These are phyloP conservation scores for Sugiyamaella floridensis DNA, from an alignment of 805 yeast species.

Conservation along the genomic window DNA sequence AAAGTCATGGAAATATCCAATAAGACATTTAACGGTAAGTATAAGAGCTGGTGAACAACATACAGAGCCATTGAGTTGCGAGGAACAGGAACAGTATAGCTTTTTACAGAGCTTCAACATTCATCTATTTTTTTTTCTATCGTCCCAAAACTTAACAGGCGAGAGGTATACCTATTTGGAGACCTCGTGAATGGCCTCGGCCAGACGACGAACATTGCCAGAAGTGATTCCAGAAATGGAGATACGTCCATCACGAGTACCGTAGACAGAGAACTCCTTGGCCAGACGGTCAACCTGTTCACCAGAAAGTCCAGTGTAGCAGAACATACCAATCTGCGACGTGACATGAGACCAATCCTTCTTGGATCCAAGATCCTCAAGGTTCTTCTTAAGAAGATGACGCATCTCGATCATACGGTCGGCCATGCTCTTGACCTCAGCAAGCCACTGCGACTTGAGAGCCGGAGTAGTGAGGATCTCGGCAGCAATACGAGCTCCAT, in stretches of 20 bases:
- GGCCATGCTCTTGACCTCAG: constrained; percentile 73
- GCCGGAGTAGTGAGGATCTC: constrained; percentile 55
- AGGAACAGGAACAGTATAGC: not conserved
- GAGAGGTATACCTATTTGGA: constrained; percentile 16
- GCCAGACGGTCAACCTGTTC: constrained; percentile 68
- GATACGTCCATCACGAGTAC: constrained; percentile 86
- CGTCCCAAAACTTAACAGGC: too few species aligned
- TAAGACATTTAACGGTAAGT: too few species aligned
- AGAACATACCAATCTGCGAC: constrained; percentile 94
- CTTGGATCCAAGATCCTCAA: constrained; percentile 48
- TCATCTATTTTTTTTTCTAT: not conserved
- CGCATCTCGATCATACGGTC: constrained; percentile 73
- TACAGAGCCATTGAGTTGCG: not conserved
- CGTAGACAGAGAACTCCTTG: constrained; percentile 67
- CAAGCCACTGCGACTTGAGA: constrained; percentile 67
- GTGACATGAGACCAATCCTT: constrained; percentile 81
- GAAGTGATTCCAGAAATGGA: constrained; percentile 85
- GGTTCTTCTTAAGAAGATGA: constrained; percentile 50
- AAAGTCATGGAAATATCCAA: too few species aligned
- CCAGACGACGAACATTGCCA: constrained; percentile 56
- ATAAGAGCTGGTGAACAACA: not conserved
- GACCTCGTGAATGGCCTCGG: constrained; percentile 34
- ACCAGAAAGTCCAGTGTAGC: constrained; percentile 72
- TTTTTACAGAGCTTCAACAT: not conserved
- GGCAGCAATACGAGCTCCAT: constrained; percentile 86